phyloP scores from a whole-genome alignment of 495 filamentous ascomycete genomes.

The Xylaria curta region DNA sequence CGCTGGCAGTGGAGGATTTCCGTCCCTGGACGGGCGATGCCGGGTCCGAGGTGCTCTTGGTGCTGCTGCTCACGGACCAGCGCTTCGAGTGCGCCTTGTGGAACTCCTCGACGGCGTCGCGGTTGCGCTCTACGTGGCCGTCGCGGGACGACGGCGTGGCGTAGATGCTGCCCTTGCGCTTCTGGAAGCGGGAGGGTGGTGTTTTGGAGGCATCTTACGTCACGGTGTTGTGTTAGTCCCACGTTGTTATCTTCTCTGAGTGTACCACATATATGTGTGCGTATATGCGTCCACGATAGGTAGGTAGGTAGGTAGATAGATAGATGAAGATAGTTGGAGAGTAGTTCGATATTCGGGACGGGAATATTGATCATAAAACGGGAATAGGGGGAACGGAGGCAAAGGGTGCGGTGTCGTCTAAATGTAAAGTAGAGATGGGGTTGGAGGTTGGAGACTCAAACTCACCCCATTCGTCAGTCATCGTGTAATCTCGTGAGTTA shows the following conservation, averaged over 20 bases:
- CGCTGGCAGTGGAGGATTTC: constrained; percentile 19
- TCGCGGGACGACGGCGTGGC: constrained; percentile 63
- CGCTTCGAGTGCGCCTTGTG: constrained; percentile 52
- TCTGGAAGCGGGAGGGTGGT: constrained; percentile 66
- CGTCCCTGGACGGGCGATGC: constrained; percentile 24
- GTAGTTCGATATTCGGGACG: neutral
- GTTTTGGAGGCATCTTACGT: constrained; percentile 64
- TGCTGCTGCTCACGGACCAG: constrained; percentile 36
- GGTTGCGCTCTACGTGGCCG: constrained; percentile 60
- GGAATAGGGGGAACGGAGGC: constrained; percentile 5
- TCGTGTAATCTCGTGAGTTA: constrained; percentile 38
- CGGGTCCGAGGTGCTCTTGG: constrained; percentile 28
- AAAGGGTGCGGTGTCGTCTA: neutral
- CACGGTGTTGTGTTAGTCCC: constrained; percentile 27
- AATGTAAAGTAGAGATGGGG: neutral
- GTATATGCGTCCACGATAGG: neutral
- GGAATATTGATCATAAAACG: neutral
- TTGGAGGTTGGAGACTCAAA: constrained; percentile 24
- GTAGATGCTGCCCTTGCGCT: constrained; percentile 68
- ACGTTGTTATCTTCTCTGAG: neutral
- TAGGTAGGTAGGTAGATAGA: constrained; percentile 10
- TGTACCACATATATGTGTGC: neutral
- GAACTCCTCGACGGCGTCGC: constrained; percentile 48
- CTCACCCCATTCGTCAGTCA: constrained; percentile 53
- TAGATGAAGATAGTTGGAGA: constrained; percentile 7